Conservation (phyloP, 306 rosid species). For the Lathyrus tuberosus region DNA sequence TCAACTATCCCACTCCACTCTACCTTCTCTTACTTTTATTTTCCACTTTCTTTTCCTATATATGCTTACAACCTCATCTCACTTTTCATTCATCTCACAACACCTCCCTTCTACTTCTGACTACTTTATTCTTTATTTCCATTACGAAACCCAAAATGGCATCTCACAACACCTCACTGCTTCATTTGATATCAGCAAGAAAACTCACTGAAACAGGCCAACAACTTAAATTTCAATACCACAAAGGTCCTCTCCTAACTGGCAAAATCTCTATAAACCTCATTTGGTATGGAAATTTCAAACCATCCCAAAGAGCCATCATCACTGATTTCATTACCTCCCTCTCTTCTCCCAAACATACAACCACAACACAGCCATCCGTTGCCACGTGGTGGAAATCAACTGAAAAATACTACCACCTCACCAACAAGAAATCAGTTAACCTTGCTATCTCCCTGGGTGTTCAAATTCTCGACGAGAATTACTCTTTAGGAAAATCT, state of each 20-base stretch:
- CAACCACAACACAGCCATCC: conserved; percentile 45
- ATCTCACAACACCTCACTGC: background rate
- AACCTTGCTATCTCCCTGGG: conserved; percentile 43
- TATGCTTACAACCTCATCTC: background rate
- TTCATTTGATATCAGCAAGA: conserved; percentile 41
- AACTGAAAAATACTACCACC: conserved; percentile 51
- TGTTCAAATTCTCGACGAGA: conserved; percentile 48
- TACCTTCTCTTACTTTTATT: background rate
- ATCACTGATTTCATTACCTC: conserved; percentile 53
- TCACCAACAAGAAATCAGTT: conserved; percentile 31
- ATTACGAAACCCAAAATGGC: conserved; percentile 38
- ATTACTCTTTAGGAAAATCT: conserved; percentile 53
- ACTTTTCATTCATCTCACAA: conserved; percentile 1
- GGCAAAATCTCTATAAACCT: conserved; percentile 47
- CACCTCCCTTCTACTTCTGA: background rate
- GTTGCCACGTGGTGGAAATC: conserved; percentile 58
- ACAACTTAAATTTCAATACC: conserved; percentile 43
- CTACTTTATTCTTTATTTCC: background rate
- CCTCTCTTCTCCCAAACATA: conserved; percentile 36
- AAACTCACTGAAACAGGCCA: conserved; percentile 29
- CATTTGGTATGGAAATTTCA: conserved; percentile 64
- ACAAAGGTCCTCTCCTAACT: conserved; percentile 44
- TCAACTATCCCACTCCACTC: background rate
- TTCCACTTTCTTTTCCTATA: background rate
- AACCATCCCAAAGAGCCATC: conserved; percentile 55